Evolutionary conservation across 1,139 yeast species (phyloP).

Genomic region (Kodamaea fungicola): DNA sequence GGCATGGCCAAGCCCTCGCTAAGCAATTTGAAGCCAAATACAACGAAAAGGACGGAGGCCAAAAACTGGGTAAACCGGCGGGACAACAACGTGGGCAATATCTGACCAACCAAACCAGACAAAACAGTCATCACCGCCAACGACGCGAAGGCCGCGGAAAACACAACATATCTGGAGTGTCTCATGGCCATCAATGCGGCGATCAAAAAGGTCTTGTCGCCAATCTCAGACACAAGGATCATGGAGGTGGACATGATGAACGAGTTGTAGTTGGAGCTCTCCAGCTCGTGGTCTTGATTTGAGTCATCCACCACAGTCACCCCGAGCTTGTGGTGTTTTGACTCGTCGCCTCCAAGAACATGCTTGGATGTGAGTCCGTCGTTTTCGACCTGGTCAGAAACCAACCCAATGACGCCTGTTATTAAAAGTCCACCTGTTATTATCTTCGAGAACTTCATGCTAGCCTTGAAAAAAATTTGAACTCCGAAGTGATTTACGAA

Average conservation of each 20-base stretch:
- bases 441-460: conserved; percentile 7
- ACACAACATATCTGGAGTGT: conserved; percentile 76
- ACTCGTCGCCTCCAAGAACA: not conserved
- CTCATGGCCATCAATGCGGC: conserved; percentile 99
- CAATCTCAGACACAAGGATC: conserved; percentile 92
- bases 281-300: conserved; percentile 13
- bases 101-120: conserved; percentile 89
- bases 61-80: conserved; percentile 74
- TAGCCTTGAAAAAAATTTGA: not conserved
- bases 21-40: conserved; percentile 76
- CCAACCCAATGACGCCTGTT: not conserved
- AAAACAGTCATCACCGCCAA: conserved; percentile 85
- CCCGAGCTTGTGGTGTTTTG: conserved; percentile 16
- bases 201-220: conserved; percentile 93
- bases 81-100: conserved; percentile 81
- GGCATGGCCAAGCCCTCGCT: conserved; percentile 84
- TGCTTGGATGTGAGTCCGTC: conserved; percentile 2
- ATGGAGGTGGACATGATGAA: conserved; percentile 71
- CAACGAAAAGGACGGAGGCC: conserved; percentile 76
- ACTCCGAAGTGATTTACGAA: not conserved
- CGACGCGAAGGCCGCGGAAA: conserved; percentile 84
- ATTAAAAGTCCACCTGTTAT: conserved; percentile 2
- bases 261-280: conserved; percentile 37
- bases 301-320: conserved; percentile 21
- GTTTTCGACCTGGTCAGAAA: too few species aligned